Evolutionary conservation across 169 alveolate species (phyloP).

Genomic region (Eimeria acervulina): DNA sequence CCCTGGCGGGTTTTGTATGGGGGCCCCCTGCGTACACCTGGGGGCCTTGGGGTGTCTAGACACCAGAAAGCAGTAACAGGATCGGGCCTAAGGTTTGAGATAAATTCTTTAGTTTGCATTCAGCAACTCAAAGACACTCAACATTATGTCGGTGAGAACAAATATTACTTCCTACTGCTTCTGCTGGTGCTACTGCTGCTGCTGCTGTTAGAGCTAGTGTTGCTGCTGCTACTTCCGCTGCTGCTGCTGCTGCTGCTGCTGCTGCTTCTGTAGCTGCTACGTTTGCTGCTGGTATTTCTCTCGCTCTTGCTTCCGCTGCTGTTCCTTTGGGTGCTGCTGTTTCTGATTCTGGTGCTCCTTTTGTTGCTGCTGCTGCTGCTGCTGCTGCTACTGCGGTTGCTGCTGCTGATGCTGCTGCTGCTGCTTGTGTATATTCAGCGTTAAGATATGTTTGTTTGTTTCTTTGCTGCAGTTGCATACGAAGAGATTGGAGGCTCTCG

Average conservation of each 20-base stretch:
- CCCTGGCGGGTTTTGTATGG: constrained; percentile 32
- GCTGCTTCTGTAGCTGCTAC: not conserved
- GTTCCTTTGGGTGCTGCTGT: not conserved
- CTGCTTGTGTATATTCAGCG: not conserved
- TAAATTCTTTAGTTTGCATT: not conserved
- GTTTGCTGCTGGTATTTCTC: not conserved
- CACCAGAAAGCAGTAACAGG: constrained; percentile 37
- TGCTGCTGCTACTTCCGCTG: not conserved
- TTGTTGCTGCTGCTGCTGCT: not conserved
- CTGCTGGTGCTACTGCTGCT: not conserved
- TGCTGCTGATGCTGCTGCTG: not conserved
- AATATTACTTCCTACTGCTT: not conserved
- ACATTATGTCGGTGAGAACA: constrained; percentile 20
- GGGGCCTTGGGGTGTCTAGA: constrained; percentile 63
- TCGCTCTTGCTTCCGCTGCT: too few relatives aligned
- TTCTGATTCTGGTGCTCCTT: not conserved
- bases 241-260: not conserved
- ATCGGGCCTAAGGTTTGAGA: constrained; percentile 40
- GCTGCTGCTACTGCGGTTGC: not conserved
- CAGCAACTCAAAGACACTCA: constrained; percentile 1
- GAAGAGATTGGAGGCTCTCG: constrained; percentile 39
- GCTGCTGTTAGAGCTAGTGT: not conserved
- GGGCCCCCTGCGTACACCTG: constrained; percentile 41
- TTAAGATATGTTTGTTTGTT: not conserved
- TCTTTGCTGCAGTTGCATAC: constrained; percentile 17